These are phyloP conservation scores for Earliella scabrosa DNA, from an alignment of 1,284 basidiomycete genomes.

Conservation along the genomic window DNA sequence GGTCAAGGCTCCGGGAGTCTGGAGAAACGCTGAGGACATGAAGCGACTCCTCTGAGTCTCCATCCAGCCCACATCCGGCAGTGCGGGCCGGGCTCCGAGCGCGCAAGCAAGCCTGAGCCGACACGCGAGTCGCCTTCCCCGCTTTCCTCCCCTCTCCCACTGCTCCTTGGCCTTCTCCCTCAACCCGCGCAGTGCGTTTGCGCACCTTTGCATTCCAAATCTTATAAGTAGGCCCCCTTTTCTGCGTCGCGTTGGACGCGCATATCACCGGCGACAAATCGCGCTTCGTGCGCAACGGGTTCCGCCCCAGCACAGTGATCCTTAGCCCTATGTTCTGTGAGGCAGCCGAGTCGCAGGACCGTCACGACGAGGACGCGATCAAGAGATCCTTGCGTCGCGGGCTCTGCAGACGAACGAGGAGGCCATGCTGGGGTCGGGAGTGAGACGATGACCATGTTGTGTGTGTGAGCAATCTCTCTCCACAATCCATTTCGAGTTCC, in stretches of 20 bases:
- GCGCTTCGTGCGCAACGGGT: slow-evolving; percentile 83
- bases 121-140: too few species aligned
- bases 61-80: too few species aligned
- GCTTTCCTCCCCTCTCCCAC: too few species aligned
- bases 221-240: slow-evolving; percentile 81
- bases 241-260: slow-evolving; percentile 84
- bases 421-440: slow-evolving; percentile 91
- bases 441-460: slow-evolving; percentile 95
- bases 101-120: too few species aligned
- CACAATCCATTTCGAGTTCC: slow-evolving; percentile 57
- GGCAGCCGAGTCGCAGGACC: slow-evolving; percentile 9
- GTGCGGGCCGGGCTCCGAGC: too few species aligned
- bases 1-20: too few species aligned
- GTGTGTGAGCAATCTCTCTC: slow-evolving; percentile 83
- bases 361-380: slow-evolving; percentile 53
- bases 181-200: slow-evolving; percentile 72
- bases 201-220: slow-evolving; percentile 73
- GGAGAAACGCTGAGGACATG: too few species aligned
- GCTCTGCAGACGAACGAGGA: slow-evolving; percentile 86
- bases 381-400: slow-evolving; percentile 77
- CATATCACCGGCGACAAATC: slow-evolving; percentile 78
- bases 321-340: slow-evolving; percentile 77
- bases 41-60: too few species aligned
- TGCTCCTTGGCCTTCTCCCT: slow-evolving; percentile 63
- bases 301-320: slow-evolving; percentile 90